Base-by-base conservation (phyloP, 2,329 filamentous ascomycete genomes). In the Diaporthe sp. region DNA sequence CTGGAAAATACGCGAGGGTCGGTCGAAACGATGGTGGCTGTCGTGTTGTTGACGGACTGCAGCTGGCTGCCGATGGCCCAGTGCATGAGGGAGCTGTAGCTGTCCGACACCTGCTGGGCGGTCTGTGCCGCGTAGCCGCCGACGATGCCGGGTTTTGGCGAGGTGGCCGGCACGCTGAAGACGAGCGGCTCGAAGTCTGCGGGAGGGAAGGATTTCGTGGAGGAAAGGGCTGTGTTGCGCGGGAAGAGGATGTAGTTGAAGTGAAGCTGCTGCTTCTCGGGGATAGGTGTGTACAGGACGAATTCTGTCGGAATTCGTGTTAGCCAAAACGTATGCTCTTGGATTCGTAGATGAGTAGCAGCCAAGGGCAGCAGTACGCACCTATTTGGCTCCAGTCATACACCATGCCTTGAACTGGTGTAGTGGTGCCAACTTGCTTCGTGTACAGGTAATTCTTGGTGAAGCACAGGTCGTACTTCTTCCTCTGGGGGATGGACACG, bases 211-310 rank as follows among this genome's bases (percentile, higher is more conserved):
- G 82, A 81, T 9, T 85, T 80, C 7, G 86, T 81, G 1, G 82
- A 75, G 58, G 82, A 82, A n/a, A 85, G 82, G 77, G 39, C 86
- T 39, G 88, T 88, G 73, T 88, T 87, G 73, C 85, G 85, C 0
- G 91, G 92, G 76, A 94, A 89, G 74, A 94, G 83, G 73, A 93
- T 80, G 80, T 93, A 94, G 82, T 93, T 94, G 83, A 91, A 87
- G 80, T 93, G 91, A 20, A 91, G 87, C 79, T 92, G 90, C 0
- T 90, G 83, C 80, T 93, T 93, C 78, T 93, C 91, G 12, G 92
- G 91, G 0, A 93, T 89, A 0, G 91, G 91, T 3, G 92, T 86
- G 82, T 88, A 92, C 80, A 93, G 92, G n/a, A 85, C 87, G 77
- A 91, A 88, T 81, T 92, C 91, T 92, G 77, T 37, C 6, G 3